These are phyloP conservation scores for Atkinsonella texensis DNA, from an alignment of 2,329 filamentous ascomycete genomes.

Conservation along the genomic window DNA sequence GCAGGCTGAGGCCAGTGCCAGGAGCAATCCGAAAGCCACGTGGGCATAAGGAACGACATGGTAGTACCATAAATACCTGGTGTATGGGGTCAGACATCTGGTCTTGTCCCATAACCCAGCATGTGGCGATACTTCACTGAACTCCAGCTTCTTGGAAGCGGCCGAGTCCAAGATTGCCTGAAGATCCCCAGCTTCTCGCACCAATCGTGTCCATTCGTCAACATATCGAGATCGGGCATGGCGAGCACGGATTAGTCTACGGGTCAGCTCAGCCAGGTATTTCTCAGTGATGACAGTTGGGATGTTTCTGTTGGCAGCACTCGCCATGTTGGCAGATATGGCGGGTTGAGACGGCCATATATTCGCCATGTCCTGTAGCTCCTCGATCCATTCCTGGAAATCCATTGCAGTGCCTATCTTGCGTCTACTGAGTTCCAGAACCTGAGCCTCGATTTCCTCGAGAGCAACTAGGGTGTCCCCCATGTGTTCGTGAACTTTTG, in stretches of 20 bases:
- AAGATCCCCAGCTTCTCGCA: slow-evolving; percentile 60
- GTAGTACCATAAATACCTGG: slow-evolving; percentile 67
- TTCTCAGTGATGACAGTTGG: slow-evolving; percentile 85
- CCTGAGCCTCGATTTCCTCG: slow-evolving; percentile 70
- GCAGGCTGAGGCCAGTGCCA: slow-evolving; percentile 64
- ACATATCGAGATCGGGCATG: slow-evolving; percentile 75
- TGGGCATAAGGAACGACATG: slow-evolving; percentile 59
- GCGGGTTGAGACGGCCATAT: slow-evolving; percentile 49
- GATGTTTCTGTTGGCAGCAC: slow-evolving; percentile 35
- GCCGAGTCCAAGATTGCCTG: slow-evolving; percentile 78
- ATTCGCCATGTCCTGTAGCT: slow-evolving; percentile 67
- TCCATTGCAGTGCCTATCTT: slow-evolving; percentile 66
- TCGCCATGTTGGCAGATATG: slow-evolving; percentile 26
- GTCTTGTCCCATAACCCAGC: slow-evolving; percentile 41
- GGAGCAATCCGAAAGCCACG: slow-evolving; percentile 51
- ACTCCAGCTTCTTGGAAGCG: slow-evolving; percentile 68
- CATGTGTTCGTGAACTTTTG: slow-evolving; percentile 74
- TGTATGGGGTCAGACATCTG: slow-evolving; percentile 63
- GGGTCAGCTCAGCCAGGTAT: slow-evolving; percentile 81
- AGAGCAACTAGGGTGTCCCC: slow-evolving; percentile 71
- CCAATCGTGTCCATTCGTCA: slow-evolving; percentile 72
- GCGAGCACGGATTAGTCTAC: slow-evolving; percentile 67
- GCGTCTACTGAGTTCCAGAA: slow-evolving; percentile 64
- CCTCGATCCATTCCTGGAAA: slow-evolving; percentile 92
- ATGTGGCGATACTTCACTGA: slow-evolving; percentile 46